Base-by-base conservation (phyloP, 805 yeast genomes). In the Vanderwaltozyma polyspora region DNA sequence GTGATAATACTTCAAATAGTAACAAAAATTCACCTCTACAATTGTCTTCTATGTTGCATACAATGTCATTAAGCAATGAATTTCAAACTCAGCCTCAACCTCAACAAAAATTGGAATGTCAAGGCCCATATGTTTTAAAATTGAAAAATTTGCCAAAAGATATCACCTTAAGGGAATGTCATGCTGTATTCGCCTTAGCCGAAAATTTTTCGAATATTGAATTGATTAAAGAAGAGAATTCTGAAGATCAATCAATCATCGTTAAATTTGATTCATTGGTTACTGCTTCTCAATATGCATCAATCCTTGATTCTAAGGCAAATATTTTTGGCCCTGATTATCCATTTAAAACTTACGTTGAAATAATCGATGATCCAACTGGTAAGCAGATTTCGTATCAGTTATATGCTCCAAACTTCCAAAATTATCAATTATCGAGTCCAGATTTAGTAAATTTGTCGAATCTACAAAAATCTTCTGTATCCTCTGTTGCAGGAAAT, bases 151-250 rank as follows among this genome's bases (percentile, higher is more conserved):
- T 78, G 10, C 91, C 93, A 7, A 44, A 57, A 4, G 85, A 81
- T 56, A 61, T 80, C 19, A 55, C 81, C 2, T 43, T 66, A 24
- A 68, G 91, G 52, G 93, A 81, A 53, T 76, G 82, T 2, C 64
- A 70, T 32, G 63, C 78, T 12, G 66, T 81, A 6, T 81, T 81
- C 51, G 70, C 89, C 5, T 59, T 81, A 35, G 81, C 83, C n/a
- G 59, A 65, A 41, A 84, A 78, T 44, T 78, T 77, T 31, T 42
- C 67, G 24, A 65, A 59, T 37, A 59, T 74, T 27, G 79, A 73
- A 35, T 44, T 74, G 25, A 48, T 59, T 18, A 68, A 66, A 30
- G 13, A 31, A 15, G 63, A 55, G 28, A 48, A 52, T 28, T 34
- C 33, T 21, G 25, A 35, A 30, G 28, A 37, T 33, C 40, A 29